These are phyloP conservation scores for Euphorbia peplus DNA, from an alignment of 345 rosid genomes.

Conservation along the genomic window DNA sequence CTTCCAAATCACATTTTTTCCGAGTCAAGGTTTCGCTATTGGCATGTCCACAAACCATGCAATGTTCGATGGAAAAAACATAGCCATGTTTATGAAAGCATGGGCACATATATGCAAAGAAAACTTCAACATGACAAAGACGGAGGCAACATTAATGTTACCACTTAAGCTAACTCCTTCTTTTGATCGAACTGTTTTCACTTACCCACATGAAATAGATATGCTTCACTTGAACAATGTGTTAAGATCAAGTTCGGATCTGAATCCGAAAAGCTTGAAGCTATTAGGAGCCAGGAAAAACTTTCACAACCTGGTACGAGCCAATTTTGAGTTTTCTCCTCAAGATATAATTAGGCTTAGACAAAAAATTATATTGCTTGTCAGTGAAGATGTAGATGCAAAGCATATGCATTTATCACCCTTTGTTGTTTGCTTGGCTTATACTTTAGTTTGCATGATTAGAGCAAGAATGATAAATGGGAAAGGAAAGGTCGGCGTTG, in stretches of 20 bases:
- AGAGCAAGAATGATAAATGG: not conserved
- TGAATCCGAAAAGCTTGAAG: no score
- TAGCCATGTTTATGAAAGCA: slow-evolving; percentile 4
- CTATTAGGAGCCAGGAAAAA: no score
- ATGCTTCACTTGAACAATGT: slow-evolving; percentile 12
- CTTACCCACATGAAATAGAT: slow-evolving; percentile 26
- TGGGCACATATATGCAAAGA: slow-evolving; percentile 19
- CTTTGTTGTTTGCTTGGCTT: slow-evolving; percentile 36
- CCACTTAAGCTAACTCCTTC: slow-evolving; percentile 28
- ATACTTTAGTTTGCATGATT: slow-evolving; percentile 24
- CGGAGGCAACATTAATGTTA: no score
- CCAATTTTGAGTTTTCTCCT: not conserved
- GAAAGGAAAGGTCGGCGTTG: slow-evolving; percentile 2
- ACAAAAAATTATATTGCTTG: slow-evolving; percentile 7
- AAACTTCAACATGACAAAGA: no score
- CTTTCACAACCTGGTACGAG: no score
- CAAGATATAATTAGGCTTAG: slow-evolving; percentile 30
- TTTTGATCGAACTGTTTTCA: slow-evolving; percentile 22
- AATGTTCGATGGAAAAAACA: slow-evolving; percentile 9
- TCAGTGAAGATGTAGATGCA: not conserved
- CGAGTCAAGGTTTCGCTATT: slow-evolving; percentile 1
- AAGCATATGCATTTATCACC: slow-evolving; percentile 21
- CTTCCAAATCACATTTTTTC: not conserved
- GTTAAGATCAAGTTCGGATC: no score
- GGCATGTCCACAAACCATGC: slow-evolving; percentile 1